phyloP scores from a whole-genome alignment of 2,329 filamentous ascomycete species.

The Talaromyces sp. region DNA sequence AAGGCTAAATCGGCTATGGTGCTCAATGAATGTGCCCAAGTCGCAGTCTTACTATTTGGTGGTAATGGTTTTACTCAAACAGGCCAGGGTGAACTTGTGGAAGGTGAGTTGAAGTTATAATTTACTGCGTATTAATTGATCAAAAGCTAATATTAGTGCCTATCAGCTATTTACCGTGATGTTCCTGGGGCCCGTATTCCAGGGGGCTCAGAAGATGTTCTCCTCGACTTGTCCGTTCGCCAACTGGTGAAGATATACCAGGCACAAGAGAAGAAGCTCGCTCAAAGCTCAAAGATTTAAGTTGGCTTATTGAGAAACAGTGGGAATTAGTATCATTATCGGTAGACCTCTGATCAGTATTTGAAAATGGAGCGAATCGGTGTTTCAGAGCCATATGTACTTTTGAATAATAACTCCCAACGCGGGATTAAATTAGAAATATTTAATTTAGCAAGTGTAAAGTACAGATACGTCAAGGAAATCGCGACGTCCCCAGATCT shows the following conservation, averaged over 20 bases:
- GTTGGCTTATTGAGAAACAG: not conserved
- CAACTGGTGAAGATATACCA: slow-evolving; percentile 71
- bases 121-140: slow-evolving; percentile 13
- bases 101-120: no score
- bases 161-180: slow-evolving; percentile 63
- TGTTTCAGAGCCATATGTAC: no score
- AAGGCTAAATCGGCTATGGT: slow-evolving; percentile 75
- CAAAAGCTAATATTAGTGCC: slow-evolving; percentile 32
- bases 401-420: no score
- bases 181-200: slow-evolving; percentile 65
- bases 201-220: slow-evolving; percentile 72
- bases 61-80: slow-evolving; percentile 72
- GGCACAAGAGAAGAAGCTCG: slow-evolving; percentile 35
- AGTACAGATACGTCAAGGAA: no score
- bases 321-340: no score
- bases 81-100: slow-evolving; percentile 71
- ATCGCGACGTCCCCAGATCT: no score
- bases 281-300: slow-evolving; percentile 32
- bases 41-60: slow-evolving; percentile 71
- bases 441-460: no score
- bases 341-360: no score
- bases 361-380: no score
- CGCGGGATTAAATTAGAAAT: no score
- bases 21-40: slow-evolving; percentile 70
- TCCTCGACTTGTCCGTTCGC: slow-evolving; percentile 69